Conservation (phyloP, 2,329 filamentous ascomycete species). For the Trichophyton rubrum region DNA sequence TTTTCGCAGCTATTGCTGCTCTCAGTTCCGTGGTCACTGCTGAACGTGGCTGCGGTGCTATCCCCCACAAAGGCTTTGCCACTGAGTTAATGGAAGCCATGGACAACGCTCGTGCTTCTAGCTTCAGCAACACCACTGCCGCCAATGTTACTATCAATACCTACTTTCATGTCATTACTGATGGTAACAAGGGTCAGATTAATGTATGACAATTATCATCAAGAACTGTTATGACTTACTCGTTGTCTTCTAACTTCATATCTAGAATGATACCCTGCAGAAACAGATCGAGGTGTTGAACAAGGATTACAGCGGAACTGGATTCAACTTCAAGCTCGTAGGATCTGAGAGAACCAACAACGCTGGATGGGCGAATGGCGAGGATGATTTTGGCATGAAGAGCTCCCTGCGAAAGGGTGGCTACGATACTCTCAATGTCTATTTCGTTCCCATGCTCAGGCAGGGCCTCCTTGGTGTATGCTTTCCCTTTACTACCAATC, state of each 20-base stretch:
- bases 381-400: constrained; percentile 11
- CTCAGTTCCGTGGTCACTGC: constrained; percentile 6
- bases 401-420: constrained; percentile 16
- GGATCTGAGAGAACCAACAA: constrained; percentile 10
- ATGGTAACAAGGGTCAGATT: constrained; percentile 23
- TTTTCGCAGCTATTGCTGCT: constrained; percentile 6
- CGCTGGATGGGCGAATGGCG: constrained; percentile 10
- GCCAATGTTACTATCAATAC: constrained; percentile 26
- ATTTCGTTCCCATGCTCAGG: constrained; percentile 13
- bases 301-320: constrained; percentile 8
- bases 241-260: not conserved
- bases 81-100: constrained; percentile 1
- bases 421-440: constrained; percentile 20
- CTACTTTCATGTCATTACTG: constrained; percentile 36
- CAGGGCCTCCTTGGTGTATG: constrained; percentile 7
- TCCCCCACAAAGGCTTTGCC: constrained; percentile 4
- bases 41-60: not conserved
- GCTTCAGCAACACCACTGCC: not conserved
- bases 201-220: constrained; percentile 15
- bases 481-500: not conserved
- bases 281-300: constrained; percentile 14
- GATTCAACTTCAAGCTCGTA: constrained; percentile 11
- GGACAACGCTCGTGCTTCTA: not conserved
- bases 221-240: not conserved
- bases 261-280: constrained; percentile 8